Base-by-base conservation (phyloP, 441 rosid species). In the Erodium texanum region DNA sequence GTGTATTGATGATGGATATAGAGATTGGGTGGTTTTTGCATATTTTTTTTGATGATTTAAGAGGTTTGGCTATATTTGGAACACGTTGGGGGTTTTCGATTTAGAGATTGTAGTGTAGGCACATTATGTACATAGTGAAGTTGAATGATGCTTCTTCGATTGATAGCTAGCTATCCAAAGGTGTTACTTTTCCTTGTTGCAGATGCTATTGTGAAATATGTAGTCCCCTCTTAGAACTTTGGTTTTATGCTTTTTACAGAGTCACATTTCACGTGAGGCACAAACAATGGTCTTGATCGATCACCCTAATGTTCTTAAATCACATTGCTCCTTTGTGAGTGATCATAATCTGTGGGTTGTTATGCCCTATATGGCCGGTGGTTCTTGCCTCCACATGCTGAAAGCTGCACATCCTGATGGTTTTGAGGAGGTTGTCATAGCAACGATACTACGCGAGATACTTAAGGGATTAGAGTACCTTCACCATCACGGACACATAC, bases 311-410 rank as follows among this genome's bases (percentile, higher is more conserved):
- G 89, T 93, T 68, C 90, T 93, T 77, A 88, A 86, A 76, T 92
- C 99, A 3, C 89, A 88, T 68, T 93, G 99, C 73, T 93, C 99
- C 11, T 93, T 93, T 69, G 99, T 91, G 69, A 87, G 73, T 59
- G 97, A 88, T 66, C 99, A 93, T 67, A 93, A 82, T 76, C 66
- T 93, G 71, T 93, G 99, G 99, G 93, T 93, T 62, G 89, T 89
- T 64, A 93, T 93, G 99, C 97, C 99, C 20, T 93, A 77, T 81
- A 93, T 93, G 97, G 72, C 99, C 66, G 99, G 97, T 50, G 99
- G 99, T 32, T 93, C 99, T 69, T 93, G 97, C 76, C 97, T 90
- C 75, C 98, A 93, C 78, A 89, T 93, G 59, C 71, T 93, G 70
- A 93, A 93, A 84, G 99, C 99, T 70, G 96, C 89, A 22, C 82